Base-by-base conservation (phyloP, 768 basidiomycete species). In the Ramaria sp. region DNA sequence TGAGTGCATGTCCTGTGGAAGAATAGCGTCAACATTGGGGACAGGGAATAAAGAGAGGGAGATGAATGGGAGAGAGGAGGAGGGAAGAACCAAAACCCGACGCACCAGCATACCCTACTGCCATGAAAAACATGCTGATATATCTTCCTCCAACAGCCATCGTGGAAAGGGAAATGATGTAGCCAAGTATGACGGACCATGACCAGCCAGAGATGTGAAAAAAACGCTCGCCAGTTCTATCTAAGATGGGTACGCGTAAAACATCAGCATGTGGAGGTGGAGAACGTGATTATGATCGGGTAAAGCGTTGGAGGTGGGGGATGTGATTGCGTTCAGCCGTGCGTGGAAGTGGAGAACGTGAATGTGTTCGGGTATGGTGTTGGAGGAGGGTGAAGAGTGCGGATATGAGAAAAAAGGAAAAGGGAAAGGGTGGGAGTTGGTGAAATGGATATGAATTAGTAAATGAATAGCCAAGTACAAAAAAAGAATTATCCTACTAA, bases 41-140 rank as follows among this genome's bases (percentile, higher is more conserved):
- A n/a, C n/a, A n/a, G n/a, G n/a, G n/a, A n/a, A n/a, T n/a, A n/a
- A n/a, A n/a, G n/a, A n/a, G n/a, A n/a, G n/a, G n/a, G n/a, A n/a
- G n/a, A n/a, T n/a, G n/a, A n/a, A n/a, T n/a, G n/a, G n/a, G n/a
- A n/a, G n/a, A n/a, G n/a, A n/a, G n/a, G n/a, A 44, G 24, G 18
- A 44, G 42, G 48, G 4, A 16, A 27, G 13, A 36, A 37, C 13
- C 0, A 1, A 15, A 45, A 5, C 8, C 10, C 6, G 16, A 50
- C 67, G 25, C 39, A 68, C 75, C 73, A 3, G 66, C 66, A 58
- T 76, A 78, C 47, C 81, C 81, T 50, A 66, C 64, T 0, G 82
- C 73, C 80, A 85, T 81, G 25, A 83, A 68, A 65, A 82, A 83
- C 63, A 83, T 65, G 1, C 78, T 72, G 25, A 83, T 69, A 58